Conservation (phyloP, 2,329 filamentous ascomycete genomes). For the Eutypella sp. region DNA sequence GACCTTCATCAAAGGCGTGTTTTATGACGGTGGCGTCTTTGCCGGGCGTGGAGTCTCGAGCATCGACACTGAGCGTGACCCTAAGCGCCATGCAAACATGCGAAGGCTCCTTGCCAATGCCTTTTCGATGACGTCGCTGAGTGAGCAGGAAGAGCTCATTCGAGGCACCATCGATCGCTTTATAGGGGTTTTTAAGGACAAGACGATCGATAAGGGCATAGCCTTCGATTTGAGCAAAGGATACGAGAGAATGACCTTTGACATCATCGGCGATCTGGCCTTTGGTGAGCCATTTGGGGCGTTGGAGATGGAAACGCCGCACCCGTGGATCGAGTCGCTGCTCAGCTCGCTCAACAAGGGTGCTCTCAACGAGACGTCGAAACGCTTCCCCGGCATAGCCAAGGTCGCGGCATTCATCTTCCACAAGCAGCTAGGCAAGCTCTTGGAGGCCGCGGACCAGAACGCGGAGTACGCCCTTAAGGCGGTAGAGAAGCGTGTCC, state of each 20-base stretch:
- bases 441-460: too few species aligned
- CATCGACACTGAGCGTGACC: slow-evolving; percentile 11
- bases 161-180: slow-evolving; percentile 11
- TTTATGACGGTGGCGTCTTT: slow-evolving; percentile 12
- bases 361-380: too few species aligned
- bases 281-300: slow-evolving; percentile 7
- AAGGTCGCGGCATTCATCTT: too few species aligned
- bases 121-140: slow-evolving; percentile 9
- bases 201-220: slow-evolving; percentile 1
- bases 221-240: slow-evolving; percentile 6
- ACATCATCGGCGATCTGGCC: slow-evolving; percentile 7
- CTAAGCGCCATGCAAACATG: slow-evolving; percentile 9
- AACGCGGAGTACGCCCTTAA: too few species aligned
- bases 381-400: too few species aligned
- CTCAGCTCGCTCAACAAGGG: too few species aligned
- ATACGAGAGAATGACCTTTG: slow-evolving; percentile 6
- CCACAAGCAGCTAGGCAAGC: too few species aligned
- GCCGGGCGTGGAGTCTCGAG: slow-evolving; percentile 3
- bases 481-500: too few species aligned
- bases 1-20: slow-evolving; percentile 13
- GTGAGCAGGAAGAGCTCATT: slow-evolving; percentile 14
- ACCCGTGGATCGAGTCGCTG: too few species aligned
- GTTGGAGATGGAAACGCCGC: too few species aligned
- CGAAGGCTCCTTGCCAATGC: slow-evolving; percentile 10
- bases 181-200: slow-evolving; percentile 4